A percentile compares a stretch with the other conserved stretches of the same genome.
phyloP scores from a whole-genome alignment of 2,329 filamentous ascomycete species.

The Hypomyces perniciosus region DNA sequence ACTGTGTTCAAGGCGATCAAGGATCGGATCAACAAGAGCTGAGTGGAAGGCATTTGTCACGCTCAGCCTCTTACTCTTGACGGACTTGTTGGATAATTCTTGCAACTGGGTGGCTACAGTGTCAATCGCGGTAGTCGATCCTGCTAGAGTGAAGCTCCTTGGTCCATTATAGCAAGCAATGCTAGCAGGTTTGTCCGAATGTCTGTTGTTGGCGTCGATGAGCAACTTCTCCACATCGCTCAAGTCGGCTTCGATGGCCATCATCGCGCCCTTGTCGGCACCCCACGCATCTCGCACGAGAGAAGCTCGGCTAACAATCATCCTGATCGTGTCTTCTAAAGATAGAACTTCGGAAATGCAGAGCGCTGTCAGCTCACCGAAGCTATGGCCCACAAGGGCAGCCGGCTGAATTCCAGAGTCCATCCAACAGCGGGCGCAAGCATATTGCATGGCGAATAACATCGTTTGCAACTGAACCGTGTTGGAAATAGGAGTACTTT shows the following conservation, averaged over 20 bases:
- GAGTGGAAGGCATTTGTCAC: slow-evolving; percentile 46
- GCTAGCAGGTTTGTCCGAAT: slow-evolving; percentile 2
- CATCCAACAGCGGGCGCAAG: slow-evolving; percentile 30
- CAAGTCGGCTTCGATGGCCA: slow-evolving; percentile 30
- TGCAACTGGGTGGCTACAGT: slow-evolving; percentile 11
- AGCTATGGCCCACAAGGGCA: slow-evolving; percentile 32
- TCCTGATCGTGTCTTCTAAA: slow-evolving; percentile 25
- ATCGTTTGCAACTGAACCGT: slow-evolving; percentile 29
- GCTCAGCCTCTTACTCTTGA: slow-evolving; percentile 33
- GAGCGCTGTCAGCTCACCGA: slow-evolving; percentile 37
- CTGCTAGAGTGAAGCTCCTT: slow-evolving; percentile 36
- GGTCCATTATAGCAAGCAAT: slow-evolving; percentile 46
- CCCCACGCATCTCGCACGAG: slow-evolving; percentile 30
- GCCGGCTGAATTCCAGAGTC: slow-evolving; percentile 24
- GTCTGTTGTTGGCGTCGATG: slow-evolving; percentile 17
- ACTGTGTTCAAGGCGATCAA: slow-evolving; percentile 20
- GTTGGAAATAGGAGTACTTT: slow-evolving; percentile 17
- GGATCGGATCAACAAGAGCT: slow-evolving; percentile 30
- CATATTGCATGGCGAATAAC: slow-evolving; percentile 36
- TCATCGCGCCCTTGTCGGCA: slow-evolving; percentile 32
- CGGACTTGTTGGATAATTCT: not conserved
- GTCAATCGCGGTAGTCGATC: slow-evolving; percentile 27
- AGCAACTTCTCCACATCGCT: slow-evolving; percentile 7
- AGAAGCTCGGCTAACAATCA: slow-evolving; percentile 24
- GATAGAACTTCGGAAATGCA: slow-evolving; percentile 28